Evolutionary conservation across 441 rosid genomes (phyloP), one percentile per base, ranked within the genome.

Genomic region (Pelargonium citronellum): DNA sequence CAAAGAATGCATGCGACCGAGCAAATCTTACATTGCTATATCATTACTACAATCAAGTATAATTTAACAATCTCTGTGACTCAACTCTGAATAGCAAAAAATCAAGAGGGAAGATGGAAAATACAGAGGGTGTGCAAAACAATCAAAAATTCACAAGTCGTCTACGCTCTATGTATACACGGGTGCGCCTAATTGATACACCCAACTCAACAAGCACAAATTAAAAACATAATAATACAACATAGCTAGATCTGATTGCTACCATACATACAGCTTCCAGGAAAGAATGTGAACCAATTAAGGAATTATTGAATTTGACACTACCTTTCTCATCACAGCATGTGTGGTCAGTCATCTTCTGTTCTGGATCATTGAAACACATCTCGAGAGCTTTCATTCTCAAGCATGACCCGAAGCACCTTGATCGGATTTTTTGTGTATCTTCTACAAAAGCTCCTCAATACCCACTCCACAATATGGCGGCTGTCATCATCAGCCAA

Each of bases 281-380:
- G 46, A 80, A 83, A 68, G 76, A 83, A 74, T 80, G 74, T 53
- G 67, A 65, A 73, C 71, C 66, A 12, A 57, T 67, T 10, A 61
- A 67, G 49, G 5, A 5, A 20, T 53, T 2, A 63, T 24, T 63
- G 66, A 13, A 72, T 61, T 41, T 16, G 12, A 41, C 19, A 34
- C 39, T 66, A 20, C 24, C 65, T 65, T 7, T 7, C 58, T 71
- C 61, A 13, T 13, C 17, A 13, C 24, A n/a, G 67, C 58, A 49
- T 69, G 49, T 2, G 2, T 37, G 73, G 1, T 20, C 58, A 4
- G 69, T 46, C 49, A n/a, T 43, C 34, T 15, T 27, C 30, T 27
- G 30, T 27, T 27, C 30, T 27, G 8, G 20, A 66, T 75, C 82
- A 43, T 60, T 20, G 65, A 57, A 62, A 62, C 68, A 63, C 49